These are phyloP conservation scores for Sutorius australiensis DNA, from an alignment of 768 basidiomycete genomes.

Conservation along the genomic window DNA sequence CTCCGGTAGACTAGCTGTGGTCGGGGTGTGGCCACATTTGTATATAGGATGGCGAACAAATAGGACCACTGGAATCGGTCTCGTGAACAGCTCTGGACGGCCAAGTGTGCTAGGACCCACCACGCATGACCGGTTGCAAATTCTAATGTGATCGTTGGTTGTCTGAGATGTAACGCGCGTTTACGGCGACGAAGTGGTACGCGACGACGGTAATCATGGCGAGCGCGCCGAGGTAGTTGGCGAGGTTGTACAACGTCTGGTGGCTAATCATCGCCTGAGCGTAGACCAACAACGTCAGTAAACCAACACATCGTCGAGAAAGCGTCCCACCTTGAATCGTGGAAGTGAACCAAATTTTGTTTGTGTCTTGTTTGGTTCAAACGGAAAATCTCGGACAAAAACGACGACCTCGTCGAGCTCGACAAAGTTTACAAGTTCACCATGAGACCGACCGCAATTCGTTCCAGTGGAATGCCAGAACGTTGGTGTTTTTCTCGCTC, in stretches of 20 bases:
- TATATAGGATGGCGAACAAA: background rate
- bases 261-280: slow-evolving; percentile 68
- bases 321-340: slow-evolving; percentile 15
- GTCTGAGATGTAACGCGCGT: slow-evolving; percentile 49
- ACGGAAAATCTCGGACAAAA: slow-evolving; percentile 29
- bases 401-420: background rate
- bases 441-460: slow-evolving; percentile 51
- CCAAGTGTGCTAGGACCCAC: slow-evolving; percentile 3
- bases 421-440: slow-evolving; percentile 17
- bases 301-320: background rate
- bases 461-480: slow-evolving; percentile 77
- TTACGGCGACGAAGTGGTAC: slow-evolving; percentile 90
- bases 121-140: background rate
- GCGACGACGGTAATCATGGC: slow-evolving; percentile 86
- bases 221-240: slow-evolving; percentile 77
- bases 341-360: slow-evolving; percentile 12
- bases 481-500: slow-evolving; percentile 44
- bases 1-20: background rate
- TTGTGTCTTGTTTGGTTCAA: slow-evolving; percentile 33
- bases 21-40: background rate
- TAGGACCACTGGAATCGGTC: background rate
- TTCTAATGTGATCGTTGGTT: slow-evolving; percentile 9
- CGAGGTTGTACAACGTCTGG: slow-evolving; percentile 73
- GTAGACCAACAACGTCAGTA: slow-evolving; percentile 5
- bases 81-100: background rate